Percentiles rank a stretch among this genome's conserved stretches.
Evolutionary conservation across 345 rosid species (phyloP).

Genomic region (Rhodomyrtus tomentosa): DNA sequence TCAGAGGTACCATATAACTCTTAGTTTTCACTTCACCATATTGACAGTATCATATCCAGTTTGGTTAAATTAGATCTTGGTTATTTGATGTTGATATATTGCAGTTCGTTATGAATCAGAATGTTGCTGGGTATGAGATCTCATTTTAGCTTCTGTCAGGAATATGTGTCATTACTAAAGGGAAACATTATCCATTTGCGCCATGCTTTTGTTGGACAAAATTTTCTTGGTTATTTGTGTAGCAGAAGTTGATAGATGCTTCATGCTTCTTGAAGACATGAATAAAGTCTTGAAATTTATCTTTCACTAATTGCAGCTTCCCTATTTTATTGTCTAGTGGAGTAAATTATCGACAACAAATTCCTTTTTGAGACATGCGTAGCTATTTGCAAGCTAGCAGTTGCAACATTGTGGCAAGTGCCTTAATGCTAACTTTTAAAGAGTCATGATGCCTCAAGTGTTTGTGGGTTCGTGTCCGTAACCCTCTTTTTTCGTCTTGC

Average conservation of each 20-base stretch:
- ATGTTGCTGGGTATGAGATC: neutral
- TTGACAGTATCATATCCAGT: neutral
- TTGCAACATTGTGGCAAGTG: neutral
- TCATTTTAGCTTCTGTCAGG: neutral
- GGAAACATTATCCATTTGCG: neutral
- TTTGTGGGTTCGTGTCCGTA: neutral
- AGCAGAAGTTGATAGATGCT: neutral
- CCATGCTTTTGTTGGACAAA: neutral
- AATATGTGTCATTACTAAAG: neutral
- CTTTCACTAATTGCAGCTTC: neutral
- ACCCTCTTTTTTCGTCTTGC: neutral
- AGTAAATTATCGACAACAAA: neutral
- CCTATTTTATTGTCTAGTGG: neutral
- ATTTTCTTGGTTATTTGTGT: neutral
- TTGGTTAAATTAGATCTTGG: neutral
- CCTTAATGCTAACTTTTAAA: neutral
- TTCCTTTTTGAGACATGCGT: neutral
- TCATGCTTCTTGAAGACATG: neutral
- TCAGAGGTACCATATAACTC: conserved; percentile 42
- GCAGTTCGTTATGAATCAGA: neutral
- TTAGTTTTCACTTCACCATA: neutral
- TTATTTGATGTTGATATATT: neutral
- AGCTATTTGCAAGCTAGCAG: neutral
- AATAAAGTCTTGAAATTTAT: neutral
- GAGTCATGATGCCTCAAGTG: neutral